A percentile compares a stretch with the other conserved stretches of the same genome.
These are phyloP conservation scores for Lactuca saligna DNA, from an alignment of 129 eudicot genomes.

Conservation along the genomic window DNA sequence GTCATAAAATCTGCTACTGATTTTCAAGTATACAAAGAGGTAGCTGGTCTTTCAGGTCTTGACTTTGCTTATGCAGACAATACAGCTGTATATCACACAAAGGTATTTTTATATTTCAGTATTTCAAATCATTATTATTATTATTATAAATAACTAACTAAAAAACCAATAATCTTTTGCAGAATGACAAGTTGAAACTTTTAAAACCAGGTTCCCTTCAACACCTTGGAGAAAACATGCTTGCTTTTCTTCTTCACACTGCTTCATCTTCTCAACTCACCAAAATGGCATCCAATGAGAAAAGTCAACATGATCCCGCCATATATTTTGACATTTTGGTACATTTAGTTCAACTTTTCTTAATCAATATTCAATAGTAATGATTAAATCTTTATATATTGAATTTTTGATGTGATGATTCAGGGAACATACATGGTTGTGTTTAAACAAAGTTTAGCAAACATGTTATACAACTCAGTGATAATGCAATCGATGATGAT, in stretches of 20 bases:
- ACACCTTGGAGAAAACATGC: slow-evolving; percentile 99
- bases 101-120: slow-evolving; percentile 46
- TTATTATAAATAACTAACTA: background rate
- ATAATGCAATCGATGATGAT: slow-evolving; percentile 72
- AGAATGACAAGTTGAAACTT: slow-evolving; percentile 93
- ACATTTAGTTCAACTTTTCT: background rate
- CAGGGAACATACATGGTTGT: slow-evolving; percentile 90
- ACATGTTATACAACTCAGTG: slow-evolving; percentile 74
- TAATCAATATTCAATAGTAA: too few species aligned
- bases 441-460: slow-evolving; percentile 68
- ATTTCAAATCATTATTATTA: background rate
- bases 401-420: slow-evolving; percentile 15
- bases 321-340: slow-evolving; percentile 96
- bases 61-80: slow-evolving; percentile 89
- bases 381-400: background rate
- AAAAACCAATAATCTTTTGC: slow-evolving; percentile 28
- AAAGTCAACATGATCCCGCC: slow-evolving; percentile 48
- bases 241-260: slow-evolving; percentile 74
- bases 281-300: slow-evolving; percentile 37
- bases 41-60: slow-evolving; percentile 95
- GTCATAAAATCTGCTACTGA: slow-evolving; percentile 93
- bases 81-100: slow-evolving; percentile 97
- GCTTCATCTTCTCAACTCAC: slow-evolving; percentile 70
- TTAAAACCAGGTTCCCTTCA: slow-evolving; percentile 90
- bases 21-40: slow-evolving; percentile 90